Percentiles rank a stretch among this genome's conserved stretches.
Evolutionary conservation across 371 early-diverging fungal genomes (phyloP).

Genomic region (Capillidium heterosporum): DNA sequence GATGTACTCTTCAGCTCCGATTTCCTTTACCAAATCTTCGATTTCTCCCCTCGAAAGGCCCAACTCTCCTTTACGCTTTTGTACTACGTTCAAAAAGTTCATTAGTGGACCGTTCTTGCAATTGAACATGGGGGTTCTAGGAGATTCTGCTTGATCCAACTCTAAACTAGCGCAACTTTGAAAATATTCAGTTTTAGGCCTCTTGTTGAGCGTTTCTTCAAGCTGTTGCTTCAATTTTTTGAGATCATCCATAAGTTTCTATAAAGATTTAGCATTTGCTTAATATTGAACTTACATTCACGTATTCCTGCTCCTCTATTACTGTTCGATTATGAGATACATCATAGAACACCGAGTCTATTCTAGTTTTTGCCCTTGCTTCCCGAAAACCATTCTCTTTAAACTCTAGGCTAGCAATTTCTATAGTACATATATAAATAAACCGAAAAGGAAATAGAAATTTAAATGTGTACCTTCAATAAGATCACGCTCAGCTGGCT

Average conservation of each 20-base stretch:
- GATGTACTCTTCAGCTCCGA: not conserved
- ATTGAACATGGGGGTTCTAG: not conserved
- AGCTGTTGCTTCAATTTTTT: not conserved
- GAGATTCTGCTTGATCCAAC: not conserved
- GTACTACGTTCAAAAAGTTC: not conserved
- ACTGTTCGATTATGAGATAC: not conserved
- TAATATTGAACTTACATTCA: not conserved
- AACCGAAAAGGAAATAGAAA: too few species aligned
- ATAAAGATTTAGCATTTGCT: not conserved
- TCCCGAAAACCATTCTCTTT: not conserved
- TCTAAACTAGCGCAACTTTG: too few species aligned
- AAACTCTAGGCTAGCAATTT: too few species aligned
- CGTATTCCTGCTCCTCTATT: too few species aligned
- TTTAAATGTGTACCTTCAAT: not conserved
- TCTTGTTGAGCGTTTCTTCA: too few species aligned
- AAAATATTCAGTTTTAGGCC: too few species aligned
- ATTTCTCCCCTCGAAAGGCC: not conserved
- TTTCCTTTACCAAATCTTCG: not conserved
- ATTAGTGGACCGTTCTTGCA: not conserved
- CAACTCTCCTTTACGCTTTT: not conserved
- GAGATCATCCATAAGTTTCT: not conserved
- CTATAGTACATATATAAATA: too few species aligned
- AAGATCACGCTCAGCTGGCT: not conserved
- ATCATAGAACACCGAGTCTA: not conserved
- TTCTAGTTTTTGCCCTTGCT: not conserved